Conservation (phyloP, 441 rosid genomes). For the Mallotus japonicus region DNA sequence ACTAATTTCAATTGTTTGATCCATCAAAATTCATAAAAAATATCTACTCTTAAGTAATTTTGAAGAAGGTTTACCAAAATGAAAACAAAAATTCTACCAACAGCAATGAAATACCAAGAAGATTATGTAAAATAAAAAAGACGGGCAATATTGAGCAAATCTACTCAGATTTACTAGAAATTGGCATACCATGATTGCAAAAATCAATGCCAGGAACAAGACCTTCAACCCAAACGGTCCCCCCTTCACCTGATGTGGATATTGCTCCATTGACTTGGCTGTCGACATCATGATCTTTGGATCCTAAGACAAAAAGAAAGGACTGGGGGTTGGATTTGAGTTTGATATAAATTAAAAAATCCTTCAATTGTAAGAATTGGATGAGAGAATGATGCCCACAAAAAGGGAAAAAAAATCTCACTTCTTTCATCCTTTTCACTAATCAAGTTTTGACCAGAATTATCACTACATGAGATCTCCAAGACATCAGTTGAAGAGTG, state of each 20-base stretch:
- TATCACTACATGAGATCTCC: conserved; percentile 22
- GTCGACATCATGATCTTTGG: conserved; percentile 26
- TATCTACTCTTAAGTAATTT: not conserved
- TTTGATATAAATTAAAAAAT: conserved; percentile 13
- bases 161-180: conserved; percentile 10
- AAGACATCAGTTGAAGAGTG: conserved; percentile 23
- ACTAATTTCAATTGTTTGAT: not conserved
- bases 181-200: conserved; percentile 84
- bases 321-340: conserved; percentile 1
- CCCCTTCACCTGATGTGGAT: conserved; percentile 40
- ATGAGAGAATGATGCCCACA: not conserved
- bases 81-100: not conserved
- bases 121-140: not conserved
- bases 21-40: not conserved
- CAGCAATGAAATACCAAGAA: not conserved
- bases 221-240: conserved; percentile 92
- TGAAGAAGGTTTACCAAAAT: not conserved
- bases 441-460: conserved; percentile 20
- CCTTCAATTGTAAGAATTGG: conserved; percentile 4
- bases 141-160: not conserved
- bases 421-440: conserved; percentile 32
- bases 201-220: conserved; percentile 98
- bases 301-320: conserved; percentile 35
- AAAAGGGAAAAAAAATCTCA: conserved; percentile 28
- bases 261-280: conserved; percentile 31